Evolutionary conservation across 2,329 filamentous ascomycete species (phyloP).

Genomic region (Fusarium mexicanum): DNA sequence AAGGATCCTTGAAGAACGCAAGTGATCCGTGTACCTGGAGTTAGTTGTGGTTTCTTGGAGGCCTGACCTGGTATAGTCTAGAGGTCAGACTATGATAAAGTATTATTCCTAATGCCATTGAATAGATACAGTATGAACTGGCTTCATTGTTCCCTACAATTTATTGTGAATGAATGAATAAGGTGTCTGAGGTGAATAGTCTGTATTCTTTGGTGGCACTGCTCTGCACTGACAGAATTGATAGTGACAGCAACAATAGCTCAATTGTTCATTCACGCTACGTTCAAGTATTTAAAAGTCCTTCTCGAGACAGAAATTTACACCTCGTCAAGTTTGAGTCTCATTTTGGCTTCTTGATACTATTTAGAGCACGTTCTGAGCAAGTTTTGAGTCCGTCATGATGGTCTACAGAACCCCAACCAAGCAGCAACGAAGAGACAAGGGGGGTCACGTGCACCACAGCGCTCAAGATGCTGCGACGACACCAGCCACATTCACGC

Average conservation of each 20-base stretch:
- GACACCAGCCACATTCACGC: conserved; percentile 35
- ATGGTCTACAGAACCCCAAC: conserved; percentile 4
- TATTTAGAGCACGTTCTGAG: neutral
- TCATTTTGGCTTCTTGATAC: neutral
- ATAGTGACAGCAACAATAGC: neutral
- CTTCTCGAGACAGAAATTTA: accelerated
- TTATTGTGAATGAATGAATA: neutral
- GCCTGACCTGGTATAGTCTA: conserved; percentile 3
- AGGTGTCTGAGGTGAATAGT: neutral
- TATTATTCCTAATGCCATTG: conserved; percentile 39
- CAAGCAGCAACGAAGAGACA: neutral
- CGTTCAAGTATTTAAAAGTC: neutral
- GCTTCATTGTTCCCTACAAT: neutral
- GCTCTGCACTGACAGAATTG: neutral
- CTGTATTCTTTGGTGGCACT: neutral
- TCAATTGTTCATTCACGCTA: neutral
- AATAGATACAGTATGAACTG: conserved; percentile 39
- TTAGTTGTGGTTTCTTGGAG: conserved; percentile 28
- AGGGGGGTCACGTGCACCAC: conserved; percentile 24
- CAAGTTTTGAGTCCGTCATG: neutral
- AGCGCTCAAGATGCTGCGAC: conserved; percentile 1
- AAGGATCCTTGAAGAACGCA: conserved; percentile 24
- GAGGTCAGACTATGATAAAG: conserved; percentile 26
- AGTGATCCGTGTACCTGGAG: conserved; percentile 36
- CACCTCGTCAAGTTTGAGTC: neutral